phyloP scores from a whole-genome alignment of 2,329 filamentous ascomycete genomes.

The Calonectria fujianensis region DNA sequence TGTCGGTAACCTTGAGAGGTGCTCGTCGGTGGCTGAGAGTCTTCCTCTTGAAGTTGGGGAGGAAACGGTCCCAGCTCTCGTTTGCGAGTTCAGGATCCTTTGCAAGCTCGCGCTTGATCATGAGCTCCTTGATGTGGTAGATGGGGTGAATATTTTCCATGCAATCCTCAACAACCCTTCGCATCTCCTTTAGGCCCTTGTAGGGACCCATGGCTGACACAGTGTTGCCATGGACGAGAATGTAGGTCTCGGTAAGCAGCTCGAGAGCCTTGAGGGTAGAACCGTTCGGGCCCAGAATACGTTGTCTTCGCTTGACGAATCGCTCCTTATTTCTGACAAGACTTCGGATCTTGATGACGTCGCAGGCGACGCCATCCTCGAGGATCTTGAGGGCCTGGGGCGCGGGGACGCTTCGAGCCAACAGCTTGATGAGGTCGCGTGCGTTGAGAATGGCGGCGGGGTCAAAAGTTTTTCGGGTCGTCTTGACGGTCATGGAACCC shows the following conservation, averaged over 20 bases:
- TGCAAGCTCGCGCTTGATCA: conserved; percentile 94
- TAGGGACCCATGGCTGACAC: conserved; percentile 94
- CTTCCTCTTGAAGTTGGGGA: conserved; percentile 97
- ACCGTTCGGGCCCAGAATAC: conserved; percentile 93
- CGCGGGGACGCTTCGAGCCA: conserved; percentile 92
- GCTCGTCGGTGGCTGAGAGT: conserved; percentile 88
- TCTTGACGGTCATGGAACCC: conserved; percentile 97
- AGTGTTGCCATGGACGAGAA: conserved; percentile 97
- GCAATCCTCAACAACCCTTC: conserved; percentile 92
- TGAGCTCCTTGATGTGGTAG: conserved; percentile 84
- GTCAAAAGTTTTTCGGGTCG: conserved; percentile 92
- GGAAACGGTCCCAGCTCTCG: conserved; percentile 96
- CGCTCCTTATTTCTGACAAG: conserved; percentile 95
- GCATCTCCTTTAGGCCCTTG: conserved; percentile 94
- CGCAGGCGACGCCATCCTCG: conserved; percentile 92
- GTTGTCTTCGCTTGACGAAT: conserved; percentile 94
- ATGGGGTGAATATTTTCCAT: conserved; percentile 99
- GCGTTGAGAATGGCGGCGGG: conserved; percentile 95
- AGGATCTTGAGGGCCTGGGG: conserved; percentile 96
- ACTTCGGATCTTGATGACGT: conserved; percentile 96
- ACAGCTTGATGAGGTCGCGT: conserved; percentile 93
- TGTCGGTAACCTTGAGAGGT: conserved; percentile 92
- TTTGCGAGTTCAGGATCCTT: conserved; percentile 90
- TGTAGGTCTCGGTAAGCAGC: conserved; percentile 91
- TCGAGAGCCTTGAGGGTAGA: conserved; percentile 96